Base-by-base conservation (phyloP, 2,329 filamentous ascomycete genomes). In the Rugonectria rugulosa region DNA sequence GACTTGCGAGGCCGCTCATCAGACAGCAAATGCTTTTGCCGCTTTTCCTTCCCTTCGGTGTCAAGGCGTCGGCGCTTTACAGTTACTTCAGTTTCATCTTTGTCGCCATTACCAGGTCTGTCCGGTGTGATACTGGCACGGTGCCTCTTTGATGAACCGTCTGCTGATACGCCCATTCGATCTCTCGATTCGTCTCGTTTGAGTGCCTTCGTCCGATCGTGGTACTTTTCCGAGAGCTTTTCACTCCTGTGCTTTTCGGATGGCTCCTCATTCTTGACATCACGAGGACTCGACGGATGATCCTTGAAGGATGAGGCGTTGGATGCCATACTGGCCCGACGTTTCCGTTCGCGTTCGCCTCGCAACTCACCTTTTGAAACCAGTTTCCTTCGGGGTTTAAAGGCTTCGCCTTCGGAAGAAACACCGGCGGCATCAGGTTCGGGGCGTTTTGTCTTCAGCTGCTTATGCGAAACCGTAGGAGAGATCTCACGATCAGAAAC, bases 321-420 rank as follows among this genome's bases (percentile, higher is more conserved):
- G 2, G 85, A 87, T 0, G 75, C 79, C 72, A 86, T 74, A 66
- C 84, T 87, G 38, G 81, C 76, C 6, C 85, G 82, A 15, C 84
- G 77, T 60, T 86, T 82, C 68, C 81, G 83, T 49, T 85, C 81
- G 15, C 82, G 77, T 65, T 86, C 83, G 9, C 82, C 82, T 57
- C 85, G 83, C 32, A 87, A 71, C 53, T 88, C 86, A 46, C 81
- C 82, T 29, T 86, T 86, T 1, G 86, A 88, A 17, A 88, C 78
- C 10, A 89, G 77, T 66, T 88, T 89, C 32, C 84, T 78, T 20
- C 86, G 75, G 2, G 85, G 85, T 66, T 88, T 88, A 19, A 77
- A 69, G 8, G 81, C 70, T 66, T 86, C 84, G 2, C 79, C 85
- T 65, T 83, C 83, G 27, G 84, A 86, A 1, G 82, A 84, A 6